These are phyloP conservation scores for Epichloe gansuensis DNA, from an alignment of 2,329 filamentous ascomycete species.

Conservation along the genomic window DNA sequence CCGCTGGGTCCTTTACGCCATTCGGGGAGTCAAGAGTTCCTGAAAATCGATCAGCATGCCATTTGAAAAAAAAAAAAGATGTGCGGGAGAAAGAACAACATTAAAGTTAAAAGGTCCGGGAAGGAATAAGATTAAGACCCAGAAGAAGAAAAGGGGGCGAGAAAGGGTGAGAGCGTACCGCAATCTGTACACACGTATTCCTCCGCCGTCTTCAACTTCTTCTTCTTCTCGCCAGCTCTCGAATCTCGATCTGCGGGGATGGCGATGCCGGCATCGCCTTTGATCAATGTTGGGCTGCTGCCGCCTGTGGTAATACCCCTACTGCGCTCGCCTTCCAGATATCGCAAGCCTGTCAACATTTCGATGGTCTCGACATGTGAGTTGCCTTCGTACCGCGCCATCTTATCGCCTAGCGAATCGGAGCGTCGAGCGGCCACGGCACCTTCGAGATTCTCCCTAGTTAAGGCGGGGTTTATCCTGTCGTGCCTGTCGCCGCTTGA, in stretches of 20 bases:
- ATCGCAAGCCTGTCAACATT: constrained; percentile 80
- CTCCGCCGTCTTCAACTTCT: constrained; percentile 70
- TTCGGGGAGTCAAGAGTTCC: constrained; percentile 84
- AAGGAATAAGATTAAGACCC: no score
- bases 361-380: constrained; percentile 81
- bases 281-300: constrained; percentile 66
- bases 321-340: constrained; percentile 79
- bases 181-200: constrained; percentile 96
- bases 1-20: constrained; percentile 91
- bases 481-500: constrained; percentile 27
- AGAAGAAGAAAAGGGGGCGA: neutral
- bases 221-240: constrained; percentile 66
- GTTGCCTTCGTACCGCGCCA: constrained; percentile 66
- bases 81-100: no score
- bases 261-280: constrained; percentile 76
- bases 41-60: constrained; percentile 16
- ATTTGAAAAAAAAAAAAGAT: neutral
- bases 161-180: constrained; percentile 36
- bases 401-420: constrained; percentile 74
- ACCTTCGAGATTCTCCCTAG: constrained; percentile 69
- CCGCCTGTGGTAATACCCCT: constrained; percentile 80
- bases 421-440: constrained; percentile 50
- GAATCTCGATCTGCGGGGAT: constrained; percentile 70
- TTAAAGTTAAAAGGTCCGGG: no score
- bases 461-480: constrained; percentile 59